Conservation (phyloP, 208 protist species). For the Leptomonas pyrrhocoris region DNA sequence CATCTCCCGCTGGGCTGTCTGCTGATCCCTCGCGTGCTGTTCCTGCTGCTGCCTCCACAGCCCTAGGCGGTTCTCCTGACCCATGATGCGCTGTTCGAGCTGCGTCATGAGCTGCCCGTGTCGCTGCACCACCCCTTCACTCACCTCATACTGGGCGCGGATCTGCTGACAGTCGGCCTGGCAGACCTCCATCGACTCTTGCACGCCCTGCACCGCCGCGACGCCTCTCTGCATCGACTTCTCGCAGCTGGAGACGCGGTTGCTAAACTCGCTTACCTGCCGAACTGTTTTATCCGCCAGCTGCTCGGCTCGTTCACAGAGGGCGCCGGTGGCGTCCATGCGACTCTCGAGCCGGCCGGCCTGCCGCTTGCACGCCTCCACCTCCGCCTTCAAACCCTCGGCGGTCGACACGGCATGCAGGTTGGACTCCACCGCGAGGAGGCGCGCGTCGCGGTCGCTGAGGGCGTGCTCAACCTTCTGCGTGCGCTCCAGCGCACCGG, state of each 20-base stretch:
- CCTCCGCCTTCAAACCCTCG: slow-evolving; percentile 62
- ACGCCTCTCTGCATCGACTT: slow-evolving; percentile 21
- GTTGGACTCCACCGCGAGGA: slow-evolving; percentile 62
- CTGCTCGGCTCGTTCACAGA: slow-evolving; percentile 56
- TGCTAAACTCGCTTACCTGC: slow-evolving; percentile 29
- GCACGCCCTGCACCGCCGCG: slow-evolving; percentile 21
- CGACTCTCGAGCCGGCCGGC: slow-evolving; percentile 62
- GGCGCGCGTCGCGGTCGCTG: slow-evolving; percentile 63
- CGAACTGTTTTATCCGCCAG: slow-evolving; percentile 39
- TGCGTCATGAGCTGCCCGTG: slow-evolving; percentile 26
- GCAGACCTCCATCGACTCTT: slow-evolving; percentile 35
- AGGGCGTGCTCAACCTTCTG: slow-evolving; percentile 63
- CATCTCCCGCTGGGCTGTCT: slow-evolving; percentile 49
- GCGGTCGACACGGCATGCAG: slow-evolving; percentile 53
- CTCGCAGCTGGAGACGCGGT: slow-evolving; percentile 43
- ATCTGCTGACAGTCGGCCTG: slow-evolving; percentile 21
- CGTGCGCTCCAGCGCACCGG: slow-evolving; percentile 50
- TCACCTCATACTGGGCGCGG: slow-evolving; percentile 2
- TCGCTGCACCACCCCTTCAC: slow-evolving; percentile 18
- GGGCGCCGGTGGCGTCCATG: slow-evolving; percentile 50
- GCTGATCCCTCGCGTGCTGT: slow-evolving; percentile 49
- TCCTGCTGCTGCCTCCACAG: slow-evolving; percentile 56
- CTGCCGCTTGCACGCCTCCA: slow-evolving; percentile 67
- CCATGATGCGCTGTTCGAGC: slow-evolving; percentile 51
- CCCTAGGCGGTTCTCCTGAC: slow-evolving; percentile 35